These are phyloP conservation scores for Arachis stenosperma DNA, from an alignment of 306 rosid species.

Conservation along the genomic window DNA sequence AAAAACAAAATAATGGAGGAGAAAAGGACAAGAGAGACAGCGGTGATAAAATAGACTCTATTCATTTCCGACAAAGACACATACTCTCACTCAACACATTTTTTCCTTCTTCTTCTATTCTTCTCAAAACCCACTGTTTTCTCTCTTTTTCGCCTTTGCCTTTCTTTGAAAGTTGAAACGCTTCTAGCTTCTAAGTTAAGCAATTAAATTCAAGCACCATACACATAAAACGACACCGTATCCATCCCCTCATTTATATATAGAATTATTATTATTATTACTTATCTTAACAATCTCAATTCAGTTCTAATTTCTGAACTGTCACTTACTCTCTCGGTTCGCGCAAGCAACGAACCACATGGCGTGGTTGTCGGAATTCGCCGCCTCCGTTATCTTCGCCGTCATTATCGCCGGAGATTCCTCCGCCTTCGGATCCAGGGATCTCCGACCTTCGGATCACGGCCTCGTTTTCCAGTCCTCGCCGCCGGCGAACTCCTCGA, in stretches of 20 bases:
- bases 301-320: no score
- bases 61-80: slow-evolving; percentile 17
- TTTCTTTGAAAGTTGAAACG: not conserved
- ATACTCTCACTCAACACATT: not conserved
- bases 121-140: not conserved
- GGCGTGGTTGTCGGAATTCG: slow-evolving; percentile 36
- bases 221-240: slow-evolving; percentile 12
- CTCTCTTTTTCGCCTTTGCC: not conserved
- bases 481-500: slow-evolving; percentile 41
- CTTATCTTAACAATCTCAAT: not conserved
- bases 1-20: not conserved
- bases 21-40: slow-evolving; percentile 26
- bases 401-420: slow-evolving; percentile 39
- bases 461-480: slow-evolving; percentile 66
- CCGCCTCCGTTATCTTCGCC: slow-evolving; percentile 11
- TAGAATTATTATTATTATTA: no score
- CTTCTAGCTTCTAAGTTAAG: slow-evolving; percentile 30
- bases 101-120: not conserved
- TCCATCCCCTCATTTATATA: not conserved
- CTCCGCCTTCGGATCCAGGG: slow-evolving; percentile 41
- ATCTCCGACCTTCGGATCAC: slow-evolving; percentile 84
- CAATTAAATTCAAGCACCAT: not conserved
- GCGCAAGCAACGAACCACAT: slow-evolving; percentile 14
- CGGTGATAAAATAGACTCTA: slow-evolving; percentile 24
- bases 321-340: not conserved